Evolutionary conservation across 345 rosid species (phyloP), one percentile per base, ranked within the genome.

Genomic region (Murraya koenigii): DNA sequence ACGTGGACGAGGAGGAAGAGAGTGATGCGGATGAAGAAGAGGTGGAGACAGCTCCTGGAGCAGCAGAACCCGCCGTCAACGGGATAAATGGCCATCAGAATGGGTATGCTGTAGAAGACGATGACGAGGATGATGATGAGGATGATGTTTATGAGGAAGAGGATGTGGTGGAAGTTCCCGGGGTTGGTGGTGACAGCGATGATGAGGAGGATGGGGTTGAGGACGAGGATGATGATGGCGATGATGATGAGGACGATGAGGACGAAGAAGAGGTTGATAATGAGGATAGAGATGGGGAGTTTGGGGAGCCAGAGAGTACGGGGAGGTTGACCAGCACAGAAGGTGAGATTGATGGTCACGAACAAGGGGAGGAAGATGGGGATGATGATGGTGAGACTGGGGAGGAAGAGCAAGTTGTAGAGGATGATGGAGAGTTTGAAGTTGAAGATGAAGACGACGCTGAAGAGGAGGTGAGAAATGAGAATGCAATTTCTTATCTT

Each of bases 321-420:
- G 83, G 89, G 19, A 68, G 88, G 71, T 66, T 88, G 77, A 82
- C 80, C 1, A 85, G 88, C 59, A 82, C 89, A 5, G 89, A 87
- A 58, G 93, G 90, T 26, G 95, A 89, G 85, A 91, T 91, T 86
- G 95, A 91, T 85, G 93, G 90, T 19, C 93, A 91, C 86, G 95
- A 91, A 64, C 92, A 88, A 56, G 95, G 95, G 6, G 95, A 89
- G 66, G 89, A 89, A 59, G 91, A 87, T 75, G 91, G 74, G 19
- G 92, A 83, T 25, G 95, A 87, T 8, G 89, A 87, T 82, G 93
- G 92, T 20, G 93, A 85, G 81, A 86, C 90, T 78, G 95, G 87
- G 8, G 93, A 88, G 71, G 93, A 88, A 26, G 86, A 85, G 70
- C 88, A 81, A 71, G 87, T 69, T 10, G 86, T 84, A 39, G 87